Evolutionary conservation across 2,329 filamentous ascomycete species (phyloP).

Genomic region (Teratosphaeria gauchensis): DNA sequence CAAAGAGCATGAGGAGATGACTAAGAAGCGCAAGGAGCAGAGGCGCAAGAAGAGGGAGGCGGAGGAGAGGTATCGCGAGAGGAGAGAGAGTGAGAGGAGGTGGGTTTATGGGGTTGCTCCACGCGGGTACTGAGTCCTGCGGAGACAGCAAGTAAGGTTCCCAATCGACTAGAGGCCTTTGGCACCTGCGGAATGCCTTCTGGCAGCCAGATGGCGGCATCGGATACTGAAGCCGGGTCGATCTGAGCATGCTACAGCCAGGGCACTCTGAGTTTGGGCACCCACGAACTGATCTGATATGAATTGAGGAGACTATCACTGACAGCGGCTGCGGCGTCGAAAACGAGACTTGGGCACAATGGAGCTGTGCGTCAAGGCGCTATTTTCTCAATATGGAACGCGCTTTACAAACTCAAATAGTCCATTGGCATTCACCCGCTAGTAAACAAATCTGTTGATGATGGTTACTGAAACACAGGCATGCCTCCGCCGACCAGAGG

Average conservation of each 20-base stretch:
- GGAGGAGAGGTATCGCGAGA: slow-evolving; percentile 2
- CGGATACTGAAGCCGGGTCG: not conserved
- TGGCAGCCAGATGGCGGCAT: not conserved
- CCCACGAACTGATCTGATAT: not conserved
- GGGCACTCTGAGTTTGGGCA: not conserved
- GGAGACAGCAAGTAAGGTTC: not conserved
- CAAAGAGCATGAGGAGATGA: slow-evolving; percentile 1
- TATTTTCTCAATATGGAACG: not conserved
- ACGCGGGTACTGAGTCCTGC: not conserved
- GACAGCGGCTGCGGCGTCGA: not conserved
- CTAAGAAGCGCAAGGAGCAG: slow-evolving; percentile 2
- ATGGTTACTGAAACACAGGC: not conserved
- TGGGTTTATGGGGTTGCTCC: slow-evolving; percentile 5
- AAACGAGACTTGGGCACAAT: not conserved
- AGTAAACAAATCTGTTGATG: not conserved
- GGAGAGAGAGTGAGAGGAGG: slow-evolving; percentile 2
- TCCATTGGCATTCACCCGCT: not conserved
- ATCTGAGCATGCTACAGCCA: not conserved
- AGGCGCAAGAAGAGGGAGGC: slow-evolving; percentile 3
- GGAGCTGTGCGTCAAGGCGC: not conserved
- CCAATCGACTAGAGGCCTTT: not conserved
- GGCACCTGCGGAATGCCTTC: not conserved
- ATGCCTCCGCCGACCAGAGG: not conserved
- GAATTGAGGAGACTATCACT: not conserved
- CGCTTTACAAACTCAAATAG: not conserved